A percentile compares a stretch with the other conserved stretches of the same genome.
These are phyloP conservation scores for Uncinocarpus reesii DNA, from an alignment of 2,329 filamentous ascomycete species.

Conservation along the genomic window DNA sequence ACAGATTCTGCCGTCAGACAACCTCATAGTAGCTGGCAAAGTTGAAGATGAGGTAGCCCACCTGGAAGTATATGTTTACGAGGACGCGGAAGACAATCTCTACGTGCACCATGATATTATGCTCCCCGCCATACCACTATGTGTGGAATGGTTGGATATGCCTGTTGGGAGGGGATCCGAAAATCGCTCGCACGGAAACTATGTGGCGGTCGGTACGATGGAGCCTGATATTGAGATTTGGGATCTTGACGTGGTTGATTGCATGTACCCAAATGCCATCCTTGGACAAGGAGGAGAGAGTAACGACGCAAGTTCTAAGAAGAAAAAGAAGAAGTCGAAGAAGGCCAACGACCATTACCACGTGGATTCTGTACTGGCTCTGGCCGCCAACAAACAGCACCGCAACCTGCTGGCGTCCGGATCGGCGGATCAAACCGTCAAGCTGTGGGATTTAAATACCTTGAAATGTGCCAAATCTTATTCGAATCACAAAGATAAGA, in stretches of 20 bases:
- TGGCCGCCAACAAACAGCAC: constrained; percentile 86
- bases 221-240: constrained; percentile 98
- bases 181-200: constrained; percentile 66
- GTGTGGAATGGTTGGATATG: constrained; percentile 89
- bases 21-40: constrained; percentile 81
- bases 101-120: constrained; percentile 99
- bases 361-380: constrained; percentile 81
- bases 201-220: constrained; percentile 91
- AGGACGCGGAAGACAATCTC: constrained; percentile 87
- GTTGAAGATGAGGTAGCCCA: constrained; percentile 96
- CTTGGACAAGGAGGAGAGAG: constrained; percentile 60
- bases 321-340: constrained; percentile 78
- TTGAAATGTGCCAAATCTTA: constrained; percentile 92
- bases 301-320: constrained; percentile 47
- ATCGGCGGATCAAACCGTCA: constrained; percentile 93
- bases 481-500: constrained; percentile 91
- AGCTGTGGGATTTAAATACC: constrained; percentile 93
- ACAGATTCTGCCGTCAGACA: constrained; percentile 85
- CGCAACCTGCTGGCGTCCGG: constrained; percentile 88
- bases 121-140: constrained; percentile 91
- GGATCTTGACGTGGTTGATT: constrained; percentile 91
- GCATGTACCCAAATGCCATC: constrained; percentile 96
- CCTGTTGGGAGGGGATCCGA: constrained; percentile 65
- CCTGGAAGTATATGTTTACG: constrained; percentile 94
- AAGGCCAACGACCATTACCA: constrained; percentile 88